phyloP scores from a whole-genome alignment of 306 rosid species.

The Lotus japonicus region DNA sequence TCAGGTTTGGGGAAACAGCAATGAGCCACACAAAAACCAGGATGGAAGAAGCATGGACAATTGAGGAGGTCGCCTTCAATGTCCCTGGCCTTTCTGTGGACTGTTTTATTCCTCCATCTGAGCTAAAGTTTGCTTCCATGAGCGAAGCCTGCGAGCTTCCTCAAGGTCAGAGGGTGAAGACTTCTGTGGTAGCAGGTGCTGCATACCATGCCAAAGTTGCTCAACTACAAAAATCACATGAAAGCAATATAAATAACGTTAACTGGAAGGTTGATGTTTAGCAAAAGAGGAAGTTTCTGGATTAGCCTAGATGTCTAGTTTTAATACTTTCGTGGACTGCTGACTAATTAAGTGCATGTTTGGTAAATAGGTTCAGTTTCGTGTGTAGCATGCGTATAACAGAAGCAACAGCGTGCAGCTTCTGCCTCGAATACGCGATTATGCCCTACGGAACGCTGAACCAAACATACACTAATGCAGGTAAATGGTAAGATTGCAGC shows the following conservation, averaged over 20 bases:
- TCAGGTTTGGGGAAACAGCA: conserved; percentile 98
- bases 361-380: no score
- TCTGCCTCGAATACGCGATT: no score
- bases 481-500: conserved; percentile 46
- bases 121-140: conserved; percentile 83
- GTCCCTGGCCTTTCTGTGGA: conserved; percentile 93
- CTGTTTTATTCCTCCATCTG: conserved; percentile 98
- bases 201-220: conserved; percentile 62
- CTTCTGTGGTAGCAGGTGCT: conserved; percentile 34
- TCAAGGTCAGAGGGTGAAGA: conserved; percentile 56
- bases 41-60: conserved; percentile 99
- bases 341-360: conserved; percentile 21
- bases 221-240: conserved; percentile 57
- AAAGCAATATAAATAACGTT: conserved; percentile 38
- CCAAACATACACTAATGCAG: background rate
- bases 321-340: conserved; percentile 28
- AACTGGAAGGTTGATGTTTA: conserved; percentile 72
- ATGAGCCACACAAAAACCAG: conserved; percentile 96
- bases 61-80: conserved; percentile 94
- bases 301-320: conserved; percentile 43
- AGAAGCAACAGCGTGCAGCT: no score
- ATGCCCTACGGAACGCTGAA: no score
- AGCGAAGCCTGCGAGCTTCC: conserved; percentile 74
- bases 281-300: conserved; percentile 19
- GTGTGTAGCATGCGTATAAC: no score